Evolutionary conservation across 108 stramenopile species (phyloP).

Genomic region (Skeletonema grethae): DNA sequence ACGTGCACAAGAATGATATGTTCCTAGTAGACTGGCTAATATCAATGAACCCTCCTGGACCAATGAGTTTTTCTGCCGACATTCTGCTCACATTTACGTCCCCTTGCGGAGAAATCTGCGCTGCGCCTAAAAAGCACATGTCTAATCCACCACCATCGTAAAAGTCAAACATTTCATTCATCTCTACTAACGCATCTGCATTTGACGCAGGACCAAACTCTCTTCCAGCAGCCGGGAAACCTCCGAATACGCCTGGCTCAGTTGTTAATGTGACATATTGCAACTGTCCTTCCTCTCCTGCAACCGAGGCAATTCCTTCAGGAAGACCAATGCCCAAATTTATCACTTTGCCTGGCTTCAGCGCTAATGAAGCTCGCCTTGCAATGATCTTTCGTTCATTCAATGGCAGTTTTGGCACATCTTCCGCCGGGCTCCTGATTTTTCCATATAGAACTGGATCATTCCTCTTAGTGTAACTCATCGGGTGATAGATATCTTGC

Average conservation of each 20-base stretch:
- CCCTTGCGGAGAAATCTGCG: constrained; percentile 61
- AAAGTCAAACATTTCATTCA: constrained; percentile 81
- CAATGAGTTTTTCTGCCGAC: constrained; percentile 59
- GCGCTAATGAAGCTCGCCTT: constrained; percentile 62
- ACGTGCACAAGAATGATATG: constrained; percentile 64
- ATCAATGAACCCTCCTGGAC: constrained; percentile 88
- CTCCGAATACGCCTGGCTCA: constrained; percentile 75
- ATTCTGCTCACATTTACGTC: constrained; percentile 86
- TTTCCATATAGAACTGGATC: constrained; percentile 66
- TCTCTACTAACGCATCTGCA: constrained; percentile 70
- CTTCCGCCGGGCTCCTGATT: constrained; percentile 52
- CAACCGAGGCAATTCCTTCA: constrained; percentile 77
- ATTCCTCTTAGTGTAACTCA: constrained; percentile 64
- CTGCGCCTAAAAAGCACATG: constrained; percentile 70
- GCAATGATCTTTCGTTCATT: constrained; percentile 75
- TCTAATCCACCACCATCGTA: constrained; percentile 81
- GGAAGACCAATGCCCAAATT: constrained; percentile 86
- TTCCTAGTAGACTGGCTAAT: constrained; percentile 69
- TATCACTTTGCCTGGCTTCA: constrained; percentile 62
- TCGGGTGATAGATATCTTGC: constrained; percentile 59
- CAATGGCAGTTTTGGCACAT: constrained; percentile 52
- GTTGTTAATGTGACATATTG: constrained; percentile 72
- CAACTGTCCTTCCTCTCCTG: constrained; percentile 79
- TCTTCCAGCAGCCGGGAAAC: constrained; percentile 71
- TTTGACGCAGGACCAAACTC: constrained; percentile 79